Conservation (phyloP, 495 filamentous ascomycete genomes). For the Hypoxylon perforatum region DNA sequence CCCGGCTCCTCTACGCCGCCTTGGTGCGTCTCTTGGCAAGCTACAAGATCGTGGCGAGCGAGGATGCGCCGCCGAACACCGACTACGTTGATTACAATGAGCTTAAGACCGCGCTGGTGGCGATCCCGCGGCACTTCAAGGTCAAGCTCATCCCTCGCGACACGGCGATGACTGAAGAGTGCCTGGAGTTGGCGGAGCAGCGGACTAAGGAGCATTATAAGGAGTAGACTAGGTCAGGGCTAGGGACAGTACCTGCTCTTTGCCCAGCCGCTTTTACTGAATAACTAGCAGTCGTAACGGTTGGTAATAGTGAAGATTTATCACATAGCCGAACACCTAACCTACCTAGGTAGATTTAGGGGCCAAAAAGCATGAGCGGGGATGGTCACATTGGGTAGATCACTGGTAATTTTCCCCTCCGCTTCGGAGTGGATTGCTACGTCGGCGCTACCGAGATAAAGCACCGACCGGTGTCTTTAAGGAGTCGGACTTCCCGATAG, state of each 20-base stretch:
- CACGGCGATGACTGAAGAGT: constrained; percentile 37
- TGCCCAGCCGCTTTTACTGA: too few species aligned
- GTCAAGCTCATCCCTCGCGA: constrained; percentile 62
- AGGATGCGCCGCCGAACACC: constrained; percentile 61
- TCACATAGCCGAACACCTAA: too few species aligned
- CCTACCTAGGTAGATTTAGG: neutral
- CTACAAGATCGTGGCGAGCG: constrained; percentile 64
- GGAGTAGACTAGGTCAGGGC: constrained; percentile 36
- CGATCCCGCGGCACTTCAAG: constrained; percentile 65
- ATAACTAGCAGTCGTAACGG: too few species aligned
- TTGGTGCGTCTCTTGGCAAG: constrained; percentile 59
- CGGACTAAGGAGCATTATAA: constrained; percentile 58
- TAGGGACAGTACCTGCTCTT: neutral
- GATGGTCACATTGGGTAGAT: constrained; percentile 50
- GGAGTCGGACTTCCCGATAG: constrained; percentile 10
- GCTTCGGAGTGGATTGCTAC: neutral
- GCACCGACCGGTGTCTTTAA: neutral
- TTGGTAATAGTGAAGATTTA: too few species aligned
- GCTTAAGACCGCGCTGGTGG: constrained; percentile 65
- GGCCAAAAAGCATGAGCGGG: neutral
- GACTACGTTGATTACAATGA: constrained; percentile 69
- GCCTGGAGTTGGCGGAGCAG: constrained; percentile 50
- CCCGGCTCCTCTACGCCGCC: constrained; percentile 61
- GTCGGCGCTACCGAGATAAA: constrained; percentile 10
- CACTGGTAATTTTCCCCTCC: neutral